Conservation (phyloP, 2,329 filamentous ascomycete species). For the Penicillium olsonii region DNA sequence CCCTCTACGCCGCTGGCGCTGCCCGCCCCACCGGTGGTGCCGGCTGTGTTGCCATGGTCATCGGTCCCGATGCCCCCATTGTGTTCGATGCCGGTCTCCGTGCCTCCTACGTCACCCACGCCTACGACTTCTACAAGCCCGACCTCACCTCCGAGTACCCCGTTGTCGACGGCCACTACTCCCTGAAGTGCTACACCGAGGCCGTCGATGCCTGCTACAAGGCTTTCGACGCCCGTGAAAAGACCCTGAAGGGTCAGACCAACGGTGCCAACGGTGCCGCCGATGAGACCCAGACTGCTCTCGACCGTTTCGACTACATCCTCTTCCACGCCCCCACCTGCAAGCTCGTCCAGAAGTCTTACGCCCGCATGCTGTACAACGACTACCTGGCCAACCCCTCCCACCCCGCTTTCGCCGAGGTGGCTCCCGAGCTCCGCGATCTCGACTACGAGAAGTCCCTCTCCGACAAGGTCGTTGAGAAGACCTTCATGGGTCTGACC, state of each 20-base stretch:
- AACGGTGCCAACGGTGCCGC: slow-evolving; percentile 53
- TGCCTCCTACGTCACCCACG: slow-evolving; percentile 78
- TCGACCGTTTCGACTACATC: slow-evolving; percentile 83
- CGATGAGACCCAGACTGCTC: slow-evolving; percentile 57
- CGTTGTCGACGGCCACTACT: slow-evolving; percentile 82
- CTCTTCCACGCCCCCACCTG: slow-evolving; percentile 82
- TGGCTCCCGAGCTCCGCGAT: slow-evolving; percentile 73
- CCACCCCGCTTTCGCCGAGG: slow-evolving; percentile 68
- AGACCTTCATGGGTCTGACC: slow-evolving; percentile 79
- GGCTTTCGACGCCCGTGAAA: slow-evolving; percentile 75
- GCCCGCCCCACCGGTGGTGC: slow-evolving; percentile 80
- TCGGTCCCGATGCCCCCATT: slow-evolving; percentile 76
- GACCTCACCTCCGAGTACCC: slow-evolving; percentile 86
- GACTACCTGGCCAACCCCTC: slow-evolving; percentile 75
- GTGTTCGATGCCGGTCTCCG: slow-evolving; percentile 77
- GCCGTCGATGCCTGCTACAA: slow-evolving; percentile 80
- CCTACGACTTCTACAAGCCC: slow-evolving; percentile 90
- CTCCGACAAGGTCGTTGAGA: slow-evolving; percentile 79
- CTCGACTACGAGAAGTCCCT: slow-evolving; percentile 78
- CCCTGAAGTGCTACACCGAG: slow-evolving; percentile 77
- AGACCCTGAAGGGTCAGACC: slow-evolving; percentile 53
- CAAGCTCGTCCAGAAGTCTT: slow-evolving; percentile 85
- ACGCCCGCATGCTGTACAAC: slow-evolving; percentile 80
- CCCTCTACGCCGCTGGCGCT: slow-evolving; percentile 80
- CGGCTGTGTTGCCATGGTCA: slow-evolving; percentile 74